phyloP scores from a whole-genome alignment of 176 grass and related monocot genomes.

The Panicum miliaceum region DNA sequence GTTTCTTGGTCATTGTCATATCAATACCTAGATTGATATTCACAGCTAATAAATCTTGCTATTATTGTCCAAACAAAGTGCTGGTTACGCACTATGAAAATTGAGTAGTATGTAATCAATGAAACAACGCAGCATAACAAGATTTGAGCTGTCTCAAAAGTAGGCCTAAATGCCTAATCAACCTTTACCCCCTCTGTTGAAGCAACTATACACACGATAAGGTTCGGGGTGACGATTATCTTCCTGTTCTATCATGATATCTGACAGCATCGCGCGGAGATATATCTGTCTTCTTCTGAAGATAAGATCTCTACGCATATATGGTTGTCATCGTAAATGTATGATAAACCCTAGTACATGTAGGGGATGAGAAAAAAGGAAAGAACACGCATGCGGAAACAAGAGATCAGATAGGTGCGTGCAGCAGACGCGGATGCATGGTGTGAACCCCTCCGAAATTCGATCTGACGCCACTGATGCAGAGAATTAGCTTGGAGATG shows the following conservation, averaged over 20 bases:
- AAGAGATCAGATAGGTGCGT: conserved; percentile 30
- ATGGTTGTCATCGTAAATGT: background rate
- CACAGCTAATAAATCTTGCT: background rate
- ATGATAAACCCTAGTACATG: background rate
- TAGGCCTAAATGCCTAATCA: background rate
- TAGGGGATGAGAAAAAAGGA: background rate
- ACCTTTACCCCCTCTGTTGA: conserved; percentile 12
- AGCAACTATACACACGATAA: conserved; percentile 9
- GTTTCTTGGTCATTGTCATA: background rate
- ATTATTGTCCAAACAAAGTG: background rate
- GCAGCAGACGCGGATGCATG: conserved; percentile 35
- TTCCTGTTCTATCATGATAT: background rate
- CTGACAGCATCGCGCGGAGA: background rate
- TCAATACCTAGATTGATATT: background rate
- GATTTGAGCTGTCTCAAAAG: conserved; percentile 5
- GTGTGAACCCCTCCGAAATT: conserved; percentile 29
- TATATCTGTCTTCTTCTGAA: conserved; percentile 17
- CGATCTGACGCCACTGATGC: background rate
- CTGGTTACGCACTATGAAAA: conserved; percentile 3
- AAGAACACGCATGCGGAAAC: background rate
- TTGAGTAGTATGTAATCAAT: conserved; percentile 2
- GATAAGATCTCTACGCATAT: background rate
- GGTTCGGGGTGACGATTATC: background rate
- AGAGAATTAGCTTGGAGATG: background rate
- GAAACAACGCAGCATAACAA: conserved; percentile 12